Base-by-base conservation (phyloP, 352 stramenopile species). In the Globisporangium takayamanum region DNA sequence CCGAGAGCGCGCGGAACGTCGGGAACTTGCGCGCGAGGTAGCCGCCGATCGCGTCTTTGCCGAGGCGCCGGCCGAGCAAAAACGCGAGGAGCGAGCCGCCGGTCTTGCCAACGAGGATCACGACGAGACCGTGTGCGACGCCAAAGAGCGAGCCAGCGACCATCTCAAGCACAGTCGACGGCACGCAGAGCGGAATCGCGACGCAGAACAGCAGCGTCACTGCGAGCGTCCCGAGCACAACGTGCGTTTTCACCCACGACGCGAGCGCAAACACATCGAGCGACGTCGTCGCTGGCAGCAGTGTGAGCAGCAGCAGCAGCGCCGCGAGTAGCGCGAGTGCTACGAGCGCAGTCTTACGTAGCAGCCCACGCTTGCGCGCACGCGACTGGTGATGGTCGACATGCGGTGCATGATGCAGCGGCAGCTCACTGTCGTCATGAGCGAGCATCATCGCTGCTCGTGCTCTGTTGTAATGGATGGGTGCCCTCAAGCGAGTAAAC, bases 11-110 rank as follows among this genome's bases (percentile, higher is more conserved):
- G 15, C 73, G 76, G 65, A 92, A 92, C 18, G 78, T 78, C 25
- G 82, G 75, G 57, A 87, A 92, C 30, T 75, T 78, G 25, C 63
- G 64, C 11, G 68, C 53, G 18, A 92, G 68, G 62, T 89, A 92
- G 49, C 67, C 70, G 18, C 82, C 82, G 48, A 90, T 73, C 44
- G 76, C 58, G 6, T 72, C 73, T 36, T 84, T 87, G 52, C 80
- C 80, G 56, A 90, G 67, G 5, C 61, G 60, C 3, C 82, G 68
- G 0, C 69, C 82, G 47, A 89, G 50, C 1, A 87, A 55, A 46
- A 92, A 92, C 56, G 80, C 72, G 18, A 89, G 56, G 49, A 84
- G 73, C 47, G 80, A 92, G 12, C 82, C 82, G 36, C 73, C 73
- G 0, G 82, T 88, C 51, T 89, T 89, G 53, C 82, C 82, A 18